Percentiles rank a stretch among this genome's conserved stretches.
Evolutionary conservation across 116 monocot species (phyloP).

Genomic region (Posidonia oceanica): DNA sequence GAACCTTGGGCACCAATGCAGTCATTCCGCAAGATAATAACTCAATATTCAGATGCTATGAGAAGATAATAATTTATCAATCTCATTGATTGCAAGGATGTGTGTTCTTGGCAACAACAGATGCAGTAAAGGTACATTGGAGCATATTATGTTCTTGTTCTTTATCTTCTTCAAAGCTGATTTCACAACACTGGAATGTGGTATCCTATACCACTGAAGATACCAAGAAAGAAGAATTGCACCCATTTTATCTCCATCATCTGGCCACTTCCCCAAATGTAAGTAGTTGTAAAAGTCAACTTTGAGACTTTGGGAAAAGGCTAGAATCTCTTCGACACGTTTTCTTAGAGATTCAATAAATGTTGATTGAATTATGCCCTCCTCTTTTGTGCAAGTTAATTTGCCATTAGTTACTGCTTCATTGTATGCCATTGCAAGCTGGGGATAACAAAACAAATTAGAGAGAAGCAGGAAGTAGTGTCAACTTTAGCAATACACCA

Average conservation of each 20-base stretch:
- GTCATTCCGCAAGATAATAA: neutral
- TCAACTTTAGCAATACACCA: too few relatives aligned
- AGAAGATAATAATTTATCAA: slow-evolving; percentile 25
- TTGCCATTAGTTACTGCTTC: slow-evolving; percentile 54
- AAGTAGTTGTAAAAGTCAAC: slow-evolving; percentile 37
- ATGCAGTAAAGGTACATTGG: slow-evolving; percentile 48
- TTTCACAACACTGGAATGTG: slow-evolving; percentile 34
- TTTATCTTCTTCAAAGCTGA: slow-evolving; percentile 41
- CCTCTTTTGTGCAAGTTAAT: slow-evolving; percentile 28
- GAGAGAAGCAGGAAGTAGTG: too few relatives aligned
- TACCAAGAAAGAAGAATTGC: slow-evolving; percentile 70
- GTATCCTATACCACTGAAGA: slow-evolving; percentile 74
- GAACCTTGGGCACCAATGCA: too few relatives aligned
- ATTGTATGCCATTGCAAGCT: slow-evolving; percentile 81
- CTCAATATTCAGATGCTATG: neutral
- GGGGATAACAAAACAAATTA: slow-evolving; percentile 1
- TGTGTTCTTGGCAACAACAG: slow-evolving; percentile 54
- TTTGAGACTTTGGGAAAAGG: slow-evolving; percentile 15
- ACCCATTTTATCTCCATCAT: slow-evolving; percentile 15
- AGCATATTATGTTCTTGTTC: slow-evolving; percentile 13
- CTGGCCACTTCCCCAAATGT: slow-evolving; percentile 36
- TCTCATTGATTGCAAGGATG: slow-evolving; percentile 30
- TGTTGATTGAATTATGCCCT: slow-evolving; percentile 48
- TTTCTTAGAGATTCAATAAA: slow-evolving; percentile 71
- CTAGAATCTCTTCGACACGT: slow-evolving; percentile 59